phyloP scores from a whole-genome alignment of 148 eudicot genomes.

The Gaultheria prostrata region DNA sequence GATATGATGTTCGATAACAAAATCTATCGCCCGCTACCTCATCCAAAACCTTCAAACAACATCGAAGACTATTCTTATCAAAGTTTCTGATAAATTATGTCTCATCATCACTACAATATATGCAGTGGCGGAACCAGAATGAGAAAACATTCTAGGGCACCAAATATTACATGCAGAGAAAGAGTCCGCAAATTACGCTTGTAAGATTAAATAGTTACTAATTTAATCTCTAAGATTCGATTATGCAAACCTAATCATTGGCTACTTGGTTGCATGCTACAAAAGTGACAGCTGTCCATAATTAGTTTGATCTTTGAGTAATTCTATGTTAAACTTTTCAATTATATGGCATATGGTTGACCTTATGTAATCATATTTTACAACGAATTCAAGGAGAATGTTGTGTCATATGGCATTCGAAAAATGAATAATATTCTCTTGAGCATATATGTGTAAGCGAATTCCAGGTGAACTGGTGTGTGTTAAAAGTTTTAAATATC shows the following conservation, averaged over 20 bases:
- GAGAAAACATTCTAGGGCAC: neutral
- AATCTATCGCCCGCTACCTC: neutral
- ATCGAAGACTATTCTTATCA: no score
- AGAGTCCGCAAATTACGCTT: neutral
- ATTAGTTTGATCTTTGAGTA: neutral
- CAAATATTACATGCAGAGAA: slow-evolving; percentile 1
- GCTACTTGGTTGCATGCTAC: slow-evolving; percentile 15
- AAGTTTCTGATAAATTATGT: slow-evolving; percentile 3
- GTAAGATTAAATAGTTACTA: neutral
- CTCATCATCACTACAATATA: slow-evolving; percentile 14
- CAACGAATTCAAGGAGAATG: neutral
- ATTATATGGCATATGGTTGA: neutral
- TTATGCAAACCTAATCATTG: slow-evolving; percentile 12
- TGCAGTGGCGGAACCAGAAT: no score
- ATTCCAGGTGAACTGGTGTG: neutral
- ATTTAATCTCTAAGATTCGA: neutral
- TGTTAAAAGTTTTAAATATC: no score
- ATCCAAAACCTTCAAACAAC: neutral
- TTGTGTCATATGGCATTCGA: neutral
- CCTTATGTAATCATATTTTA: neutral
- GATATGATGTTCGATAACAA: neutral
- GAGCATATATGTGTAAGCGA: neutral
- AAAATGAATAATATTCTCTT: neutral
- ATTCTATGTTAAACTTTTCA: neutral
- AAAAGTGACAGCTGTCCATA: neutral